phyloP scores from a whole-genome alignment of 2,329 filamentous ascomycete genomes.

The Diaporthe sp. region DNA sequence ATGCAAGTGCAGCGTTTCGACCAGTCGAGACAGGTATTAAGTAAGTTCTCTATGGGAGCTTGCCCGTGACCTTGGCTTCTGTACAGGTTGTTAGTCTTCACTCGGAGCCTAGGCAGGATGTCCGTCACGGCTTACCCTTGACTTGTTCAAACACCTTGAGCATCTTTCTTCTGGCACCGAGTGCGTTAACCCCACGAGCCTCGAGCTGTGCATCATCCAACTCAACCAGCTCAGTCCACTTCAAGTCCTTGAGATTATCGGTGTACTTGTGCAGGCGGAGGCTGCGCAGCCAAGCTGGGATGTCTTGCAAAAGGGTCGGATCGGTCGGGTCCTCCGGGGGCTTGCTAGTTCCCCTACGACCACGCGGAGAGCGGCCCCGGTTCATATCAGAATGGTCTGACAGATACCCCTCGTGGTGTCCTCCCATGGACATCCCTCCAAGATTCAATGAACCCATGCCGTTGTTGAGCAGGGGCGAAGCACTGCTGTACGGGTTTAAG shows the following conservation, averaged over 20 bases:
- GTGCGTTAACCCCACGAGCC: constrained; percentile 92
- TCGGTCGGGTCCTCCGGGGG: constrained; percentile 98
- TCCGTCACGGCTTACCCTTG: constrained; percentile 67
- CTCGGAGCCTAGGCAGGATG: constrained; percentile 22
- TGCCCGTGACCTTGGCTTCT: constrained; percentile 83
- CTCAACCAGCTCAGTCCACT: constrained; percentile 93
- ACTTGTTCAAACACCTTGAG: constrained; percentile 99
- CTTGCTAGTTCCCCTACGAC: constrained; percentile 94
- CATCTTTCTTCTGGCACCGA: constrained; percentile 97
- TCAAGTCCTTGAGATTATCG: constrained; percentile 96
- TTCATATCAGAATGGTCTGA: constrained; percentile 94
- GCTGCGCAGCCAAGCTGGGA: constrained; percentile 95
- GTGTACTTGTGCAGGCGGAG: constrained; percentile 98
- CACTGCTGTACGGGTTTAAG: constrained; percentile 86
- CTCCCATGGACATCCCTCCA: constrained; percentile 77
- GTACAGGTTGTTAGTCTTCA: constrained; percentile 48
- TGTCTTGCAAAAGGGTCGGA: constrained; percentile 89
- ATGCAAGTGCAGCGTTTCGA: constrained; percentile 20
- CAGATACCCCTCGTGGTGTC: constrained; percentile 86
- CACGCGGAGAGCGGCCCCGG: constrained; percentile 91
- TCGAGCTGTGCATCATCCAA: constrained; percentile 94
- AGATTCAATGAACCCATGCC: constrained; percentile 80
- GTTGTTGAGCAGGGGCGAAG: constrained; percentile 77
- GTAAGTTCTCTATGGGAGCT: constrained; percentile 63
- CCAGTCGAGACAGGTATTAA: constrained; percentile 13